These are phyloP conservation scores for Lepidopterella palustris DNA, from an alignment of 495 filamentous ascomycete species.

Conservation along the genomic window DNA sequence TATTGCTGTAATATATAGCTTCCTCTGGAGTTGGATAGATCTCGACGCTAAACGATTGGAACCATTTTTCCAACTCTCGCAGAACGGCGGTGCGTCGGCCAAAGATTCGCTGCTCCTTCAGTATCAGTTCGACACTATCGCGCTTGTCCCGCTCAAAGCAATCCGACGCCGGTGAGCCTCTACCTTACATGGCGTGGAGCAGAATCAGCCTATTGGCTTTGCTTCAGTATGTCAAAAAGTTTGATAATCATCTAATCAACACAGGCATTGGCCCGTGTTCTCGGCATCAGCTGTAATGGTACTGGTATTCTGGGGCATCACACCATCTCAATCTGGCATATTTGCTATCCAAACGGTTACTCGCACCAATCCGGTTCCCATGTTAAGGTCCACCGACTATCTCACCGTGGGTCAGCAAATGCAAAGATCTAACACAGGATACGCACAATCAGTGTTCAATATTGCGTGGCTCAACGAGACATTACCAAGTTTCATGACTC, in stretches of 20 bases:
- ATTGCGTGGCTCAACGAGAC: slow-evolving; percentile 37
- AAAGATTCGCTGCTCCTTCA: slow-evolving; percentile 41
- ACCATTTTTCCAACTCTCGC: slow-evolving; percentile 44
- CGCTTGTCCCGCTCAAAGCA: slow-evolving; percentile 42
- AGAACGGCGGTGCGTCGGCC: slow-evolving; percentile 34
- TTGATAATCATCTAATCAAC: neutral
- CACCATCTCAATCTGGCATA: slow-evolving; percentile 40
- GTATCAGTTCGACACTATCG: slow-evolving; percentile 47
- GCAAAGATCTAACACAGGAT: slow-evolving; percentile 20
- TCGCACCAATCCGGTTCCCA: neutral
- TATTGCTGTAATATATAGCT: slow-evolving; percentile 40
- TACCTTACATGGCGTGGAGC: too few relatives aligned
- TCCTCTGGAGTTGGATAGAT: slow-evolving; percentile 44
- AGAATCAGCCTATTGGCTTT: too few relatives aligned
- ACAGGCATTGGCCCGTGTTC: slow-evolving; percentile 42
- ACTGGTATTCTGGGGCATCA: slow-evolving; percentile 42
- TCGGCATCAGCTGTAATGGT: slow-evolving; percentile 37
- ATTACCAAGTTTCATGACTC: slow-evolving; percentile 39
- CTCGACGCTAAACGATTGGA: slow-evolving; percentile 44
- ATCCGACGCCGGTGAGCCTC: slow-evolving; percentile 32
- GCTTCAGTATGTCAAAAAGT: too few relatives aligned
- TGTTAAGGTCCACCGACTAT: slow-evolving; percentile 22
- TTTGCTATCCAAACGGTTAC: slow-evolving; percentile 30
- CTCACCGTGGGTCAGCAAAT: slow-evolving; percentile 29
- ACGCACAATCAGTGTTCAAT: slow-evolving; percentile 36